Evolutionary conservation across 2,329 filamentous ascomycete species (phyloP).

Genomic region (Lachnellula arida): DNA sequence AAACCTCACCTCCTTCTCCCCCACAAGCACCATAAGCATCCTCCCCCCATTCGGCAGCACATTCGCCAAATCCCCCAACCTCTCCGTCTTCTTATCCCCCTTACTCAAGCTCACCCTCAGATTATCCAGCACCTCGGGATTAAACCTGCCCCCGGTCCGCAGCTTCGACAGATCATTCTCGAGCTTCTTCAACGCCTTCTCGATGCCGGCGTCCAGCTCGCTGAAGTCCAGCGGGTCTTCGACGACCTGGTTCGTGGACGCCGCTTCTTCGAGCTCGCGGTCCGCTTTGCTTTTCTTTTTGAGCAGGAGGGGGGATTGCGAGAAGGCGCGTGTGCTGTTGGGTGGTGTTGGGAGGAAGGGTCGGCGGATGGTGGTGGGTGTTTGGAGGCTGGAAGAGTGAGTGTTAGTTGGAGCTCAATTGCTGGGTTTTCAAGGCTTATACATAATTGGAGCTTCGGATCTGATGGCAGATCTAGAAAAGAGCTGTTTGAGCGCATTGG

Average conservation of each 20-base stretch:
- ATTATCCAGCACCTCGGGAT: constrained; percentile 55
- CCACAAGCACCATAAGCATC: constrained; percentile 55
- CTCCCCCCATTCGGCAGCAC: constrained; percentile 60
- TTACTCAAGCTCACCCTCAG: constrained; percentile 56
- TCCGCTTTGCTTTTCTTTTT: constrained; percentile 26
- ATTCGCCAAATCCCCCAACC: constrained; percentile 59
- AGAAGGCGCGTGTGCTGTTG: constrained; percentile 13
- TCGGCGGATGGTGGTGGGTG: neutral
- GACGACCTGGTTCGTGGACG: constrained; percentile 5
- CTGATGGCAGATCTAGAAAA: neutral
- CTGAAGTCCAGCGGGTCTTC: constrained; percentile 58
- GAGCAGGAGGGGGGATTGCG: constrained; percentile 8
- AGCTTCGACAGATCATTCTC: constrained; percentile 59
- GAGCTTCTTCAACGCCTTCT: constrained; percentile 49
- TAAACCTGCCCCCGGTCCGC: constrained; percentile 57
- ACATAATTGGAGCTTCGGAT: constrained; percentile 15
- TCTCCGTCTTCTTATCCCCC: constrained; percentile 45
- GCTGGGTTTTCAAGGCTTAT: neutral
- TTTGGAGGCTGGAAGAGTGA: neutral
- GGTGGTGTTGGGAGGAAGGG: neutral
- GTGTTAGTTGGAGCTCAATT: constrained; percentile 7
- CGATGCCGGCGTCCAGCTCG: constrained; percentile 50
- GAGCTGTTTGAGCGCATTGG: constrained; percentile 11
- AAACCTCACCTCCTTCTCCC: constrained; percentile 55
- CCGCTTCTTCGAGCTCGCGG: constrained; percentile 15